A percentile compares a stretch with the other conserved stretches of the same genome.
Conservation (phyloP, 352 stramenopile genomes). For the Blastocystis sp. region DNA sequence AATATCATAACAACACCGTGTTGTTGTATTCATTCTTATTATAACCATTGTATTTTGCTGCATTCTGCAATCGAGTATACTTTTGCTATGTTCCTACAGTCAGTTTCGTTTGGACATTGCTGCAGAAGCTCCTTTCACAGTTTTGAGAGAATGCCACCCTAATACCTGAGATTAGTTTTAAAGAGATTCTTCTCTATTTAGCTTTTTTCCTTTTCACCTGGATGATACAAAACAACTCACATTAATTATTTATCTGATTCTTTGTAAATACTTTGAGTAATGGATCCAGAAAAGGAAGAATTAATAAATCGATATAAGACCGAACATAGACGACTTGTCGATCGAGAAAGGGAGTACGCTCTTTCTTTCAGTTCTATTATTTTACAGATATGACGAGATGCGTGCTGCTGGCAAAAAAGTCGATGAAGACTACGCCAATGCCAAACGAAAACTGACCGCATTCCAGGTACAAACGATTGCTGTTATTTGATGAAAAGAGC, state of each 20-base stretch:
- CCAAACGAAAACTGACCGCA: slow-evolving; percentile 8
- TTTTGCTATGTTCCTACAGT: too few species aligned
- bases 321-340: slow-evolving; percentile 28
- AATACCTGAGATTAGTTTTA: too few species aligned
- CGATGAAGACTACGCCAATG: slow-evolving; percentile 31
- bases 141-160: too few species aligned
- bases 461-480: neutral
- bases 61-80: too few species aligned
- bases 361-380: neutral
- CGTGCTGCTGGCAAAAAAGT: neutral
- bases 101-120: too few species aligned
- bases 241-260: neutral
- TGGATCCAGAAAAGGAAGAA: slow-evolving; percentile 38
- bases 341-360: slow-evolving; percentile 32
- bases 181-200: too few species aligned
- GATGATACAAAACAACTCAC: neutral
- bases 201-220: too few species aligned
- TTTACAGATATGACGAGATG: slow-evolving; percentile 33
- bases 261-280: neutral
- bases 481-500: neutral
- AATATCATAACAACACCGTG: too few species aligned
- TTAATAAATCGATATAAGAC: slow-evolving; percentile 6
- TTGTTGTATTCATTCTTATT: too few species aligned
- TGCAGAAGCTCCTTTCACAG: too few species aligned
- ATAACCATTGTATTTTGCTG: too few species aligned